Conservation (phyloP, 305 asterid species). For the Rubia peregrina region DNA sequence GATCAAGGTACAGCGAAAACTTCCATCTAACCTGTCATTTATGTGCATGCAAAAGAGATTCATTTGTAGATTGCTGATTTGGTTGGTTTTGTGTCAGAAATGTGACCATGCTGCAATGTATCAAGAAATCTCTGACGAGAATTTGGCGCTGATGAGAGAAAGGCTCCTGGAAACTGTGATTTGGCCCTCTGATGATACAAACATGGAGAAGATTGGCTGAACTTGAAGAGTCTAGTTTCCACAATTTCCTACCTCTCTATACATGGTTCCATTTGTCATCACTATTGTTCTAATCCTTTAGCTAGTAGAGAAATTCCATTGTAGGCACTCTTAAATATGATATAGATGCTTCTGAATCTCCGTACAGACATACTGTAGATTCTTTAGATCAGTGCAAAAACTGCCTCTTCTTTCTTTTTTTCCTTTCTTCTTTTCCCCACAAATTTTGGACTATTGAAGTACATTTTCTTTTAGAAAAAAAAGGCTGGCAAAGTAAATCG, state of each 20-base stretch:
- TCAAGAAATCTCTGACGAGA: constrained; percentile 74
- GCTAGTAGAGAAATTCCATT: constrained; percentile 4
- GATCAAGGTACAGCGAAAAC: constrained; percentile 49
- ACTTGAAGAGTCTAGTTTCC: neutral
- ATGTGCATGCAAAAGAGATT: neutral
- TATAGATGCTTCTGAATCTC: neutral
- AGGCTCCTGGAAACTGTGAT: constrained; percentile 72
- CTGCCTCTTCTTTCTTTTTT: neutral
- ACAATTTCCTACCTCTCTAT: neutral
- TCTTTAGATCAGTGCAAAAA: neutral
- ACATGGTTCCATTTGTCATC: neutral
- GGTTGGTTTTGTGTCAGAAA: constrained; percentile 33
- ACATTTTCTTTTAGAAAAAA: too few relatives aligned
- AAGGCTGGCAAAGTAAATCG: too few relatives aligned
- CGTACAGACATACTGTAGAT: neutral
- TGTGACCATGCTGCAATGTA: constrained; percentile 82
- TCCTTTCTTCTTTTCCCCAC: neutral
- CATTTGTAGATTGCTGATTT: neutral
- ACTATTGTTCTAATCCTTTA: neutral
- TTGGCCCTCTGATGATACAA: constrained; percentile 77
- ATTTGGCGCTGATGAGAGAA: constrained; percentile 80
- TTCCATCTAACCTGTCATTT: neutral
- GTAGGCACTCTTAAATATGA: neutral
- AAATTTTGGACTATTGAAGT: neutral
- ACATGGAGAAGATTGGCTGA: constrained; percentile 48